Evolutionary conservation across 2,329 filamentous ascomycete genomes (phyloP), one percentile per base, ranked within the genome.

Genomic region (Aspergillus proliferans): DNA sequence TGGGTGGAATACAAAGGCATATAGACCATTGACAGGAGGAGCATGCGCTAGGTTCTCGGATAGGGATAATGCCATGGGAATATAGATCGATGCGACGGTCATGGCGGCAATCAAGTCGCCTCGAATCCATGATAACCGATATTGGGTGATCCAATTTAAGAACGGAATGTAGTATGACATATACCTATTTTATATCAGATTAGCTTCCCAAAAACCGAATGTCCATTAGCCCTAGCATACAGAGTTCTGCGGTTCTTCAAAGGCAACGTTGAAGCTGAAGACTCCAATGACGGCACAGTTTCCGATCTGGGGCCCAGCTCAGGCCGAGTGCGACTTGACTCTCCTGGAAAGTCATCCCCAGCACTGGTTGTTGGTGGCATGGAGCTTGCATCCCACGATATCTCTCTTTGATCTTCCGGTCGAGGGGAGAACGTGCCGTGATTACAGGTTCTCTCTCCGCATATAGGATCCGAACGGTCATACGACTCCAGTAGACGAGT

Each of bases 61-160:
- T 55, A 94, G 86, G 0, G 93, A 97, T 12, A 98, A 80, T 0
- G 90, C 87, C 91, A 98, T 96, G 46, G 93, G 93, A 34, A 98
- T 86, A 68, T 98, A 98, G 73, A 98, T 93, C 22, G 91, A 95
- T n/a, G 92, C 88, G 74, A 98, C 86, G n/a, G 93, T 97, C 54
- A 97, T 68, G 44, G 92, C 91, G 7, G 92, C 86, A 12, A 95
- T 76, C 15, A 97, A 72, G 68, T 98, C 93, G 43, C 93, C 93
- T 58, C 85, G 82, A 43, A 97, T 70, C 69, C 88, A 95, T 3
- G 82, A 80, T 79, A 83, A 84, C 58, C 81, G 83, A 70, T 98
- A 98, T 71, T 95, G 88, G 46, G 77, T 78, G 53, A 95, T 85
- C 93, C 93, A 98, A 55, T 86, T 90, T 56, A 95, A 74, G 53